A percentile compares a stretch with the other conserved stretches of the same genome.
Conservation (phyloP, 352 stramenopile genomes). For the Phytophthora syringae region DNA sequence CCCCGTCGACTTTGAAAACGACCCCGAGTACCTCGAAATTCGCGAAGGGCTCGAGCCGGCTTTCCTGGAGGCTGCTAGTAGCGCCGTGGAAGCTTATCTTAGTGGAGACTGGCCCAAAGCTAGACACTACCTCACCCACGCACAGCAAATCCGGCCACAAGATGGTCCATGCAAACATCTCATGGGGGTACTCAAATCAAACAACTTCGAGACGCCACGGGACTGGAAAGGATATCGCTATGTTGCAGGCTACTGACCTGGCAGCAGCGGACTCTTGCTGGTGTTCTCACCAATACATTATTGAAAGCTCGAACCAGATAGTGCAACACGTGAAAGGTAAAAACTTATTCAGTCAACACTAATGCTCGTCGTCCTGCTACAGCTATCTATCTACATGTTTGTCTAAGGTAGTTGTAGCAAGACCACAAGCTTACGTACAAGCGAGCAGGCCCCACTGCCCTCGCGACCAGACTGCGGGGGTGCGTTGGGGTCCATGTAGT, state of each 20-base stretch:
- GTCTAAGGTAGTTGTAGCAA: conserved; percentile 15
- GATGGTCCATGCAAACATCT: conserved; percentile 93
- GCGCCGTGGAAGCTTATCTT: conserved; percentile 80
- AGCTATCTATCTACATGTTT: conserved; percentile 26
- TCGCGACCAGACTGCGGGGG: conserved; percentile 8
- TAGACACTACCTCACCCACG: conserved; percentile 73
- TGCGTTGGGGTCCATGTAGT: conserved; percentile 14
- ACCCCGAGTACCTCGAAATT: conserved; percentile 86
- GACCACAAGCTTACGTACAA: conserved; percentile 18
- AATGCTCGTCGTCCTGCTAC: conserved; percentile 15
- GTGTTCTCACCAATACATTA: no score
- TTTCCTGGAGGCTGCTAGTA: conserved; percentile 74
- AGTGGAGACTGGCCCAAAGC: conserved; percentile 78
- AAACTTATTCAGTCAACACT: conserved; percentile 5
- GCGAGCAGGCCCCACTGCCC: conserved; percentile 10
- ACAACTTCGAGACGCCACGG: conserved; percentile 84
- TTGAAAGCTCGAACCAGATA: no score
- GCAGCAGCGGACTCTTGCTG: no score
- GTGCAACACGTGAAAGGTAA: background rate
- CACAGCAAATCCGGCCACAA: conserved; percentile 74
- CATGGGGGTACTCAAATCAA: conserved; percentile 89
- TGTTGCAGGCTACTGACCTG: conserved; percentile 75
- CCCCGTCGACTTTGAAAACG: conserved; percentile 84
- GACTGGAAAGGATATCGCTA: conserved; percentile 93
- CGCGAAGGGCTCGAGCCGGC: conserved; percentile 80